phyloP scores from a whole-genome alignment of 164 flowering plant species.

The Berberis thunbergii region DNA sequence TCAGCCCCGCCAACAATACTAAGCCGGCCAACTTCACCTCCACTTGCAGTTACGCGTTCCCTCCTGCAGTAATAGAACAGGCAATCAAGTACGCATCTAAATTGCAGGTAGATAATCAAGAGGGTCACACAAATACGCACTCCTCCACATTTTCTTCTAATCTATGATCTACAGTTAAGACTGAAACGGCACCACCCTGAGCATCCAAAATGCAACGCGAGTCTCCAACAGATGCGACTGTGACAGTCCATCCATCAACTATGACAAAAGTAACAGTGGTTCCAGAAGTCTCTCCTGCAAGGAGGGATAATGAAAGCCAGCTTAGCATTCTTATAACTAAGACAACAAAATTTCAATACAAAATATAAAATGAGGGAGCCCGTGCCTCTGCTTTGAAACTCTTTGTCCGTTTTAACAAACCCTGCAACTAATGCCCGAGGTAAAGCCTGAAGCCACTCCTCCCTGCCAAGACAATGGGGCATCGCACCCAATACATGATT shows the following conservation, averaged over 20 bases:
- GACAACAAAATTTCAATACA: not conserved
- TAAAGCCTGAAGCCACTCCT: conserved; percentile 86
- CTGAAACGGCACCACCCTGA: conserved; percentile 57
- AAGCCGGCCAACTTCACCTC: conserved; percentile 92
- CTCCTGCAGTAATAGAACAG: conserved; percentile 42
- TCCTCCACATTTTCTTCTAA: conserved; percentile 89
- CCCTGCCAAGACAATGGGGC: conserved; percentile 71
- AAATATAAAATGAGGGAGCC: not conserved
- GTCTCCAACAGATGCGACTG: conserved; percentile 92
- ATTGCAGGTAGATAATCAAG: conserved; percentile 1
- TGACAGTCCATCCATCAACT: conserved; percentile 90
- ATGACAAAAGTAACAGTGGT: conserved; percentile 89
- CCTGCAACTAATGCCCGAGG: conserved; percentile 90
- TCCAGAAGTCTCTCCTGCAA: conserved; percentile 85
- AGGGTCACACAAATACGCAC: conserved; percentile 31
- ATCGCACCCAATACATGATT: conserved; percentile 67
- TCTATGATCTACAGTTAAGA: conserved; percentile 81
- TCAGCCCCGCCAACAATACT: conserved; percentile 69
- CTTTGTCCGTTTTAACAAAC: conserved; percentile 87
- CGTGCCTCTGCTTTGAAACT: conserved; percentile 72
- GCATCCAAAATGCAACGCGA: conserved; percentile 84
- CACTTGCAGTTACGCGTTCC: conserved; percentile 86
- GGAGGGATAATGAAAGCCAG: conserved; percentile 1
- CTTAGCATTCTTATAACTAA: not conserved
- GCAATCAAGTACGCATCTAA: conserved; percentile 4